Conservation (phyloP, 2,329 filamentous ascomycete genomes). For the Sporothrix brasiliensis region DNA sequence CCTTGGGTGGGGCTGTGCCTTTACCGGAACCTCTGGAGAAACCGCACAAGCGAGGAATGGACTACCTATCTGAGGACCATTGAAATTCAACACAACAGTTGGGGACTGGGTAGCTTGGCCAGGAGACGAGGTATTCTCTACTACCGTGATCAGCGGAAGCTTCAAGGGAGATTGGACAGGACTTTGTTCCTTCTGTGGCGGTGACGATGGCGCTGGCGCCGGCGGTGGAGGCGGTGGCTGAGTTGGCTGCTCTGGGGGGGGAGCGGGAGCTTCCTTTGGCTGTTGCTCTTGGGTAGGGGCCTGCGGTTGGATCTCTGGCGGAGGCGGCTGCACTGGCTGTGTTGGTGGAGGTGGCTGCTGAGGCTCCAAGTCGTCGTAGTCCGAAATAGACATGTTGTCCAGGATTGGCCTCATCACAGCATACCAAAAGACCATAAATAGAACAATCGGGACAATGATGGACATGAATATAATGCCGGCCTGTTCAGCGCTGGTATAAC, state of each 20-base stretch:
- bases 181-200: neutral
- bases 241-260: neutral
- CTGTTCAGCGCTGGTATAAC: slow-evolving; percentile 45
- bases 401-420: slow-evolving; percentile 30
- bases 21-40: neutral
- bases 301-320: neutral
- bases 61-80: neutral
- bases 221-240: slow-evolving; percentile 8
- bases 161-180: slow-evolving; percentile 14
- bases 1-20: neutral
- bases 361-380: neutral
- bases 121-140: neutral
- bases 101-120: neutral
- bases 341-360: neutral
- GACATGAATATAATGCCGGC: slow-evolving; percentile 48
- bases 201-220: neutral
- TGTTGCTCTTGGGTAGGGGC: neutral
- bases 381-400: neutral
- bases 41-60: neutral
- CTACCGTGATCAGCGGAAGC: neutral
- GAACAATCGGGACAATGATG: slow-evolving; percentile 39
- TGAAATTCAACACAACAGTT: slow-evolving; percentile 9
- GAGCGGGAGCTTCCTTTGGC: neutral
- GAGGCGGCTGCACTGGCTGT: neutral
- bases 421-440: slow-evolving; percentile 44